Conservation (phyloP, 805 yeast genomes). For the Monosporozyma solicola region DNA sequence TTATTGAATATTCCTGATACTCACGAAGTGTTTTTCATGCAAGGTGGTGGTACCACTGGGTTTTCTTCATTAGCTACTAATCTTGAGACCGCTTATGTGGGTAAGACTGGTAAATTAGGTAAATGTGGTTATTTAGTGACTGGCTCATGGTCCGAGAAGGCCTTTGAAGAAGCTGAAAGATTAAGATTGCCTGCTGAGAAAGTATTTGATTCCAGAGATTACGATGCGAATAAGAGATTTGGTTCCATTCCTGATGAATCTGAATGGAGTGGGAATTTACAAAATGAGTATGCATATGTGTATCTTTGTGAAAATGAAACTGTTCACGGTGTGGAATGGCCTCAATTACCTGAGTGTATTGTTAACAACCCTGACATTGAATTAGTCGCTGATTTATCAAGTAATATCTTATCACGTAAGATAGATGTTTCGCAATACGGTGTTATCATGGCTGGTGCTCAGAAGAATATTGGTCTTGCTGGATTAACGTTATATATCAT, state of each 20-base stretch:
- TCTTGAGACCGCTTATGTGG: constrained; percentile 64
- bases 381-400: constrained; percentile 90
- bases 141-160: constrained; percentile 90
- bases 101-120: constrained; percentile 65
- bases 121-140: constrained; percentile 81
- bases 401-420: constrained; percentile 75
- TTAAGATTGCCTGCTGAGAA: constrained; percentile 68
- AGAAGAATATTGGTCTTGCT: constrained; percentile 94
- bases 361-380: constrained; percentile 55
- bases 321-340: constrained; percentile 87
- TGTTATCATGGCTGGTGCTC: constrained; percentile 94
- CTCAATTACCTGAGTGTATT: constrained; percentile 36
- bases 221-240: constrained; percentile 42
- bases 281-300: constrained; percentile 63
- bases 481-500: constrained; percentile 89
- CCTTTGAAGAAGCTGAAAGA: constrained; percentile 78
- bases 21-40: constrained; percentile 89
- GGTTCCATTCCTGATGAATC: constrained; percentile 57
- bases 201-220: constrained; percentile 54
- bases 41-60: constrained; percentile 97
- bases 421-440: constrained; percentile 82
- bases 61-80: constrained; percentile 84
- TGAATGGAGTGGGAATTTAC: constrained; percentile 48
- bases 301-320: constrained; percentile 97
- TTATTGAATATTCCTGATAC: constrained; percentile 76